Conservation (phyloP, 176 grass and related monocot species). For the Poa annua region DNA sequence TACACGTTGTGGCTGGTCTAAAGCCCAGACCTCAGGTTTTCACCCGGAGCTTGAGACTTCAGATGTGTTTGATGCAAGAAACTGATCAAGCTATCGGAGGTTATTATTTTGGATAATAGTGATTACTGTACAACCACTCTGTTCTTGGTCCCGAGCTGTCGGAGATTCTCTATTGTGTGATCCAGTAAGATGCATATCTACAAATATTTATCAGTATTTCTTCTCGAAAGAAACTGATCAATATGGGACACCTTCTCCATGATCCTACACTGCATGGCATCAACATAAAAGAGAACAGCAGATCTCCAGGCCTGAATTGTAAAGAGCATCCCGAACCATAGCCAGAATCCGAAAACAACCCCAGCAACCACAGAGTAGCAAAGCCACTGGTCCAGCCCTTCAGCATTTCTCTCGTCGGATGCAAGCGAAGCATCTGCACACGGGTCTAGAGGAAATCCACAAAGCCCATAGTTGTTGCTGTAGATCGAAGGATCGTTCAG, state of each 20-base stretch:
- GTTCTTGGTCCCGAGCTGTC: not conserved
- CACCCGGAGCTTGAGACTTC: too few species aligned
- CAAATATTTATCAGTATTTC: conserved; percentile 16
- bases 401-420: not conserved
- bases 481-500: conserved; percentile 51
- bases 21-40: too few species aligned
- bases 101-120: too few species aligned
- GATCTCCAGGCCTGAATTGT: conserved; percentile 37
- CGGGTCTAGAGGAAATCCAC: conserved; percentile 49
- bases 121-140: too few species aligned
- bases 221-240: conserved; percentile 30
- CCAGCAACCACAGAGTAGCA: conserved; percentile 52
- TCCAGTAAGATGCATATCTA: not conserved
- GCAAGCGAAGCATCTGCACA: conserved; percentile 32
- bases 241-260: conserved; percentile 26
- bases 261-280: conserved; percentile 49
- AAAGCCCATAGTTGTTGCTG: conserved; percentile 59
- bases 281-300: conserved; percentile 46
- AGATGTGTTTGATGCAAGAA: too few species aligned
- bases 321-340: conserved; percentile 59
- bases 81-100: too few species aligned
- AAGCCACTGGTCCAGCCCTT: conserved; percentile 38
- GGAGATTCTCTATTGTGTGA: not conserved
- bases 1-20: too few species aligned
- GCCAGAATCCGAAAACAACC: conserved; percentile 61